Conservation (phyloP, 805 yeast species). For the Lachancea thermotolerans region DNA sequence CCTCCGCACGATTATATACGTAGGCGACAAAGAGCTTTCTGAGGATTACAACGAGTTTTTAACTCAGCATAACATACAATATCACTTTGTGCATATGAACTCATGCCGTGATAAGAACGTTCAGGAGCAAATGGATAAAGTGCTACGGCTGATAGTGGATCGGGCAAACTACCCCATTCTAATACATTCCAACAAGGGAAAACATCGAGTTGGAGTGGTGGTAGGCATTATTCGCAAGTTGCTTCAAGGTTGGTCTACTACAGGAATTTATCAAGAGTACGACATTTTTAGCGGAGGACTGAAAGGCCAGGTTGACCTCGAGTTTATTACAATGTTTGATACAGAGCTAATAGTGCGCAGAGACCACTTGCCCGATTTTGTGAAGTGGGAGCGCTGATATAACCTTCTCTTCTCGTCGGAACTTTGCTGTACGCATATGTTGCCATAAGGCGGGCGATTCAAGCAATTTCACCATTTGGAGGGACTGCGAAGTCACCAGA, state of each 20-base stretch:
- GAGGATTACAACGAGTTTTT: constrained; percentile 68
- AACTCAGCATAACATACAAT: constrained; percentile 40
- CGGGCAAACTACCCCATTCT: constrained; percentile 77
- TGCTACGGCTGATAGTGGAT: constrained; percentile 51
- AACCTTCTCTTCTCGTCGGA: too few relatives aligned
- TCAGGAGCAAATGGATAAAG: constrained; percentile 48
- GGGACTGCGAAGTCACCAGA: too few relatives aligned
- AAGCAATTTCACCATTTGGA: too few relatives aligned
- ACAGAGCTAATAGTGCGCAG: constrained; percentile 48
- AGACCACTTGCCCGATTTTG: constrained; percentile 56
- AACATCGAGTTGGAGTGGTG: constrained; percentile 87
- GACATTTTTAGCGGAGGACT: constrained; percentile 81
- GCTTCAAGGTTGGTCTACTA: constrained; percentile 87
- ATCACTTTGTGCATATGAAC: constrained; percentile 58
- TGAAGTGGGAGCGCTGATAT: neutral
- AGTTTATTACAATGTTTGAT: constrained; percentile 78
- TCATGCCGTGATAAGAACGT: constrained; percentile 71
- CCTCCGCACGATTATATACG: constrained; percentile 71
- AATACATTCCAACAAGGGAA: constrained; percentile 94
- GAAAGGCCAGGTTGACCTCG: constrained; percentile 86
- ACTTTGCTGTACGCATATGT: neutral
- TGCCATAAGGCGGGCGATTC: neutral
- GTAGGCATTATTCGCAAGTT: constrained; percentile 86
- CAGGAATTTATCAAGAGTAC: constrained; percentile 91
- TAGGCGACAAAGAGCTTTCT: constrained; percentile 59